phyloP scores from a whole-genome alignment of 176 grass and related monocot genomes.

The Lolium perenne region DNA sequence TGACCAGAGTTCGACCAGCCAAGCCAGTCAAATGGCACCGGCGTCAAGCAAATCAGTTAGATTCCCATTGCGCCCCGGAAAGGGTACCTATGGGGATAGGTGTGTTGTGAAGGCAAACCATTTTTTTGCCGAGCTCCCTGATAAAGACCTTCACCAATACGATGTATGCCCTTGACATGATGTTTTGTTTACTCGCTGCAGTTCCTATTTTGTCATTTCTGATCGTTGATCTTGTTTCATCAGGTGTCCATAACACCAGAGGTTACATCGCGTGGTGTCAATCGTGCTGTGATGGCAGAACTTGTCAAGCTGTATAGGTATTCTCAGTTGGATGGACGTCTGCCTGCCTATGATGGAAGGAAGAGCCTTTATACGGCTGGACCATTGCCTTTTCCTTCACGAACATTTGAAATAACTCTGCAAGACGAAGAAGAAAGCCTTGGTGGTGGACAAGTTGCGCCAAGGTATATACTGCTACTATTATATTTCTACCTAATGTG shows the following conservation, averaged over 20 bases:
- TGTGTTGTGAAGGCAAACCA: slow-evolving; percentile 95
- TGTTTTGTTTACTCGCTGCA: neutral
- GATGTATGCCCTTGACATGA: slow-evolving; percentile 59
- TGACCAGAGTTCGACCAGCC: slow-evolving; percentile 55
- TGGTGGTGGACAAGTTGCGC: too few species aligned
- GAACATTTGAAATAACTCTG: too few species aligned
- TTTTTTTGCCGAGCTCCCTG: slow-evolving; percentile 92
- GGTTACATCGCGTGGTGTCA: slow-evolving; percentile 32
- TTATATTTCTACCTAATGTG: too few species aligned
- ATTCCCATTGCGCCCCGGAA: slow-evolving; percentile 86
- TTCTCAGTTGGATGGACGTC: too few species aligned
- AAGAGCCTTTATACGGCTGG: too few species aligned
- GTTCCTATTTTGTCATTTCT: slow-evolving; percentile 28
- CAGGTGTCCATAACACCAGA: slow-evolving; percentile 90
- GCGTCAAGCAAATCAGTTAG: slow-evolving; percentile 81
- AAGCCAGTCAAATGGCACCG: slow-evolving; percentile 66
- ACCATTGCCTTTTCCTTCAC: too few species aligned
- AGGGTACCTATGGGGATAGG: slow-evolving; percentile 79
- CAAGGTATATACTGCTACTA: too few species aligned
- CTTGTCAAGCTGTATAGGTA: too few species aligned
- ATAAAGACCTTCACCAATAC: slow-evolving; percentile 97
- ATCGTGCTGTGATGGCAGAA: too few species aligned
- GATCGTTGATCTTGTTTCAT: slow-evolving; percentile 20
- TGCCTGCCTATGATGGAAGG: too few species aligned
- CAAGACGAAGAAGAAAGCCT: too few species aligned